Evolutionary conservation across 768 basidiomycete species (phyloP).

Genomic region (Candolleomyces eurysporus): DNA sequence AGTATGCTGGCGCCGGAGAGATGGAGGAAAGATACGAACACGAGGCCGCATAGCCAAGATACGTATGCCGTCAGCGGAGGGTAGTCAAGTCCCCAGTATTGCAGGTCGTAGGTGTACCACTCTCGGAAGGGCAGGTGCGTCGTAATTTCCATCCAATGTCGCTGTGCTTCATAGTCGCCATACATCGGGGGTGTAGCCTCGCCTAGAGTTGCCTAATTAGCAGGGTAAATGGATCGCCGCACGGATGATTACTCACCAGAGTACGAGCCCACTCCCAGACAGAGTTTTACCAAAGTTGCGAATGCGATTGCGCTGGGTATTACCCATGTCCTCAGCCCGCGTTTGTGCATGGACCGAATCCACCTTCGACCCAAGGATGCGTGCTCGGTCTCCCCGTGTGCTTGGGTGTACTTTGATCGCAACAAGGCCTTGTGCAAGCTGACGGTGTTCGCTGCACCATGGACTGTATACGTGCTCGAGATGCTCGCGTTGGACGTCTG

Average conservation of each 20-base stretch:
- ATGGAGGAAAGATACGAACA: conserved; percentile 46
- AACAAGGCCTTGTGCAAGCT: conserved; percentile 5
- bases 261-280: conserved; percentile 73
- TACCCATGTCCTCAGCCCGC: conserved; percentile 57
- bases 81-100: conserved; percentile 95
- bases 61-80: conserved; percentile 90
- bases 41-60: conserved; percentile 76
- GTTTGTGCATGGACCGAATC: conserved; percentile 80
- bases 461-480: not conserved
- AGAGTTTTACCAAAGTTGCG: conserved; percentile 61
- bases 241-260: conserved; percentile 57
- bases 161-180: conserved; percentile 91
- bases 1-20: not conserved
- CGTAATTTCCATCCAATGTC: conserved; percentile 95
- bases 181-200: conserved; percentile 74
- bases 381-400: conserved; percentile 22
- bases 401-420: not conserved
- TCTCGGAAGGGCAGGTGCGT: conserved; percentile 66
- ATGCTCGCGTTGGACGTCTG: conserved; percentile 11
- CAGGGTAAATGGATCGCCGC: not conserved
- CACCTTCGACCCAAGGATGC: conserved; percentile 54
- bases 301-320: conserved; percentile 53
- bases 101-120: conserved; percentile 89
- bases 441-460: not conserved
- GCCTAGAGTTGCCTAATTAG: conserved; percentile 41